Conservation (phyloP, 768 basidiomycete species). For the Lactarius indigo region DNA sequence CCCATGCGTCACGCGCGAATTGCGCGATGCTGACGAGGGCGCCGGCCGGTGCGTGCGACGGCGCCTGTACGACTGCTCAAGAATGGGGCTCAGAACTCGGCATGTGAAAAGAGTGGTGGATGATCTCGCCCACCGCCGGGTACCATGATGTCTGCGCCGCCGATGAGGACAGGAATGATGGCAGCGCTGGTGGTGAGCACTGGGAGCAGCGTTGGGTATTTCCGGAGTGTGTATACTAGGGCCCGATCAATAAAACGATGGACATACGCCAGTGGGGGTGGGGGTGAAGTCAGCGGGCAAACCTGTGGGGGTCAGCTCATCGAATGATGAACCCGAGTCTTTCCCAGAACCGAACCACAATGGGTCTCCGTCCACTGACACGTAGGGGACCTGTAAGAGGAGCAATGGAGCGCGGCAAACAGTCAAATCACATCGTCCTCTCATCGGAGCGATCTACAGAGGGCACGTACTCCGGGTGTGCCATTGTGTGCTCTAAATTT, state of each 20-base stretch:
- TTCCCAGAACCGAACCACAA: constrained; percentile 78
- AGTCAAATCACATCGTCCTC: background rate
- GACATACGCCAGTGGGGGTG: too few species aligned
- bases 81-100: constrained; percentile 4
- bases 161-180: constrained; percentile 66
- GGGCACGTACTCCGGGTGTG: constrained; percentile 59
- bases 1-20: constrained; percentile 36
- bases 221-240: constrained; percentile 76
- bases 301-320: constrained; percentile 72
- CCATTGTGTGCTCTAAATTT: constrained; percentile 64
- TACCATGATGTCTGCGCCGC: constrained; percentile 85
- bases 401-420: too few species aligned
- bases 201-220: constrained; percentile 62
- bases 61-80: constrained; percentile 56
- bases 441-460: background rate
- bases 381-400: constrained; percentile 52
- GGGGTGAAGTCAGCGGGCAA: background rate
- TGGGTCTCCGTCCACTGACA: constrained; percentile 63
- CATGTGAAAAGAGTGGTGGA: background rate
- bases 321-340: constrained; percentile 36
- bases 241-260: background rate
- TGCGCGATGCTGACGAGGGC: constrained; percentile 63
- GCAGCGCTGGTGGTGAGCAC: constrained; percentile 62
- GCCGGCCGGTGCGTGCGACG: constrained; percentile 40
- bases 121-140: constrained; percentile 63